Percentiles rank a stretch among this genome's conserved stretches.
These are phyloP conservation scores for Fusarium subglutinans DNA, from an alignment of 2,329 filamentous ascomycete species.

Conservation along the genomic window DNA sequence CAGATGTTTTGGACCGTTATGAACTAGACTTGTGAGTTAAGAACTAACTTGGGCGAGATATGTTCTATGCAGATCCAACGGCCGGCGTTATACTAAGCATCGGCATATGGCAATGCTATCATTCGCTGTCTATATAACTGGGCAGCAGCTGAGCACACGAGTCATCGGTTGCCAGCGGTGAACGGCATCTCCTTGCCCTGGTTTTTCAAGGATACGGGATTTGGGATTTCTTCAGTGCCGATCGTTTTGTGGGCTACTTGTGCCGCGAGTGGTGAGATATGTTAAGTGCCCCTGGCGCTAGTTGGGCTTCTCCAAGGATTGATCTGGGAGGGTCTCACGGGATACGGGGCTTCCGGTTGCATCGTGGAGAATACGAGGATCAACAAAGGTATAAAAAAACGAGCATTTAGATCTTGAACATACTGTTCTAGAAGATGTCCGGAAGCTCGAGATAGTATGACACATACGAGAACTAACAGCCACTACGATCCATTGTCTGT, in stretches of 20 bases:
- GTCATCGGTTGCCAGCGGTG: conserved; percentile 3
- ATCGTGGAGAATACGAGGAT: not conserved
- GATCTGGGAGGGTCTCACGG: not conserved
- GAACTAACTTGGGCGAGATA: not conserved
- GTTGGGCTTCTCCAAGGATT: not conserved
- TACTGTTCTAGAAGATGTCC: not conserved
- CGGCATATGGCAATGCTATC: not conserved
- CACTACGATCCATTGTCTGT: not conserved
- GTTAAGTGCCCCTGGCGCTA: not conserved
- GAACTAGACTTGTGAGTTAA: not conserved
- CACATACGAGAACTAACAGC: not conserved
- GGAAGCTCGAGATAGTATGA: not conserved
- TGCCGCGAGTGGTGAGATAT: not conserved
- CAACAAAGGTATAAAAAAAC: rapidly evolving
- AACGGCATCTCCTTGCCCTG: not conserved
- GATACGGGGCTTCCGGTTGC: not conserved
- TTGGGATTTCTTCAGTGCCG: conserved; percentile 2
- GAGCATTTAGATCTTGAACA: not conserved
- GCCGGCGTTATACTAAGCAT: not conserved
- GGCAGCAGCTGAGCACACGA: not conserved
- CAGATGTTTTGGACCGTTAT: not conserved
- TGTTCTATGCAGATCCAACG: not conserved
- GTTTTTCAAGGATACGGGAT: not conserved
- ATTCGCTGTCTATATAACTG: not conserved
- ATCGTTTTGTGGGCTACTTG: not conserved